These are phyloP conservation scores for Entamoeba invadens DNA, from an alignment of 208 protist genomes.

Conservation along the genomic window DNA sequence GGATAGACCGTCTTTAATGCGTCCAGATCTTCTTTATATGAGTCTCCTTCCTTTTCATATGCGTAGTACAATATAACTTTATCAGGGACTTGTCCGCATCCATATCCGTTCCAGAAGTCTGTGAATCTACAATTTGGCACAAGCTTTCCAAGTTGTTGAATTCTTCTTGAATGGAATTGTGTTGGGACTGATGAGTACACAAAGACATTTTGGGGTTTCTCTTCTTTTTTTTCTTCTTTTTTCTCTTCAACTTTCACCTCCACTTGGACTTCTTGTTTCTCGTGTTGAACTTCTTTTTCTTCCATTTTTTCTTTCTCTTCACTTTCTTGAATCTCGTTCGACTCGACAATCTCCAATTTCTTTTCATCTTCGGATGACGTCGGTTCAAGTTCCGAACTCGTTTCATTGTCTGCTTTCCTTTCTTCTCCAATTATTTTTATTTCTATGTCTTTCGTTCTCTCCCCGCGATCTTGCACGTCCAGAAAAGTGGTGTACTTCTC, in stretches of 20 bases:
- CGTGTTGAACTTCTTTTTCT: neutral
- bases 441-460: no score
- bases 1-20: neutral
- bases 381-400: no score
- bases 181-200: neutral
- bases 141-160: neutral
- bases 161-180: neutral
- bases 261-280: neutral
- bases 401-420: no score
- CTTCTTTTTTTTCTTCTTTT: neutral
- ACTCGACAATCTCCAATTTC: no score
- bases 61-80: neutral
- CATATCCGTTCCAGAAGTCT: neutral
- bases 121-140: neutral
- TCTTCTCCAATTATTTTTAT: no score
- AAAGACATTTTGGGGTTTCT: neutral
- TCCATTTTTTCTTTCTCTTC: neutral
- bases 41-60: neutral
- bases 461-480: no score
- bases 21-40: neutral
- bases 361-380: no score
- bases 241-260: neutral
- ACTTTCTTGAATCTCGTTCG: no score
- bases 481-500: no score
- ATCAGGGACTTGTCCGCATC: neutral